Evolutionary conservation across 2,329 filamentous ascomycete species (phyloP), one percentile per base, ranked within the genome.

Genomic region (Chrysoporthe austroafricana): DNA sequence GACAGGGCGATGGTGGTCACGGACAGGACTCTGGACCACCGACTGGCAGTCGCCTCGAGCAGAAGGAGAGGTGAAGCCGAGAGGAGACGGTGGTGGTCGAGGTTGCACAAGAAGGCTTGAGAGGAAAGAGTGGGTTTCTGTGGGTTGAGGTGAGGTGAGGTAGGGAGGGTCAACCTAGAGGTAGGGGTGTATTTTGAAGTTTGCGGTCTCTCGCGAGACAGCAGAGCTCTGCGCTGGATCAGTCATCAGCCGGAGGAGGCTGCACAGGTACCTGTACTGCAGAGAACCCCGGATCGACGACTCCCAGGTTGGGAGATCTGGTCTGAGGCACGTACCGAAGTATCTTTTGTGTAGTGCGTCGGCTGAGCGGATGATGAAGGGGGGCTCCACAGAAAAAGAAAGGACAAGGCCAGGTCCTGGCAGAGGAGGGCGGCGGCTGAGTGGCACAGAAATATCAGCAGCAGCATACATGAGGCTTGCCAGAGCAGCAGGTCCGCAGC

Each of bases 381-480:
- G 66, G 66, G 68, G 68, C 57, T 70, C 68, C 62, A 64, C 66
- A 63, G 66, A 64, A 68, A 69, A 46, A 65, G 66, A 8, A 61
- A 56, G 32, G 26, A 48, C 34, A 32, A 52, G 64, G 42, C 36
- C 16, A 34, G 43, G 26, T 50, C 44, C 34, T 36, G 21, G 61
- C 39, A 58, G 61, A 62, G 56, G 66, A 36, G 21, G 32, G 43
- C 62, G 61, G 66, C 59, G 63, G 26, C 42, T 36, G 46, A 21
- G 32, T 50, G 16, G 18, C 50, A 43, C 36, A 43, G 14, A 32
- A 50, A 16, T 11, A 65, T 44, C 14, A 60, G 26, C 18, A 50
- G 32, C 54, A 21, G 16, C 18, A 59, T 21, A 50, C 36, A 32
- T 61, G 26, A 61, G 26, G 21, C 59, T 36, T 61, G 42, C 54